Base-by-base conservation (phyloP, 202 grass and related monocot genomes). In the Zizania palustris region DNA sequence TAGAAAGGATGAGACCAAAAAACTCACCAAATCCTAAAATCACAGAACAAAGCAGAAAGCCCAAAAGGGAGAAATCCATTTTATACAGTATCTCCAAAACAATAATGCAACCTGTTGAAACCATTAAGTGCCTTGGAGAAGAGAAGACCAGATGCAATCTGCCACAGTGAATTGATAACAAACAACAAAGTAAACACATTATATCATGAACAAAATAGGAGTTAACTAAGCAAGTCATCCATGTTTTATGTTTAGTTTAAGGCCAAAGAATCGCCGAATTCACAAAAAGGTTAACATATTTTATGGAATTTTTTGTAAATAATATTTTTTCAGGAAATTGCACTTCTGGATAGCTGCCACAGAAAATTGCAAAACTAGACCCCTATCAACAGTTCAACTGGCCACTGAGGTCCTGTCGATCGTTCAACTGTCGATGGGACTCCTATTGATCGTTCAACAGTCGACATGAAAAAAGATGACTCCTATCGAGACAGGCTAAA, bases 71-170 rank as follows among this genome's bases (percentile, higher is more conserved):
- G 83, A 98, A 98, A 83, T 98, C 85, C 70, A 92, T 94, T 80
- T 90, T 79, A 73, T 95, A 90, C 34, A 85, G 77, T 75, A 92
- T 92, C 82, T 98, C 96, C 63, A 98, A 79, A 73, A 95, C 48
- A 77, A 98, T 87, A 39, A 98, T 90, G 74, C 89, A 92, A 18
- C 91, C 89, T 83, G 86, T 63, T 79, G 96, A 92, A 67, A 84
- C 80, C 96, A 90, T 90, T n/a, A 98, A 72, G 85, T 98, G 89
- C 72, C 89, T 92, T 78, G 96, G 89, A 84, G 96, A 98, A 83
- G 96, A 98, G 72, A 98, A 90, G 71, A 98, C 89, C 64, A 98
- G 81, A 75, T 89, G 96, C 89, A 98, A 90, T 81, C 96, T 98
- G 87, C 78, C 67, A 38, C 21, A 84, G 49, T 15, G 56, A 61